phyloP scores from a whole-genome alignment of 176 grass and related monocot species.

The Triticum aestivum region DNA sequence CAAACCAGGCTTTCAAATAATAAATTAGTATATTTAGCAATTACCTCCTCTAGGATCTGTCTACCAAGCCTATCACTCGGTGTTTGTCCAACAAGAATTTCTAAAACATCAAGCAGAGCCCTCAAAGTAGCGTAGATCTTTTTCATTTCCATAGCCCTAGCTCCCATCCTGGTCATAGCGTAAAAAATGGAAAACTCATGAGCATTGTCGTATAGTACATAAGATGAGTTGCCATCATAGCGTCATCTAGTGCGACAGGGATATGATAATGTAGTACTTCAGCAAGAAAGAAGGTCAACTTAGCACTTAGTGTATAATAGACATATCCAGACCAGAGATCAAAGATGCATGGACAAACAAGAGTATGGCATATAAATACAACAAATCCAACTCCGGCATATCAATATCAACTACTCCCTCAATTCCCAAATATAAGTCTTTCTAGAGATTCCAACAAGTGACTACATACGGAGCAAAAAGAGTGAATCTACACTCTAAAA shows the following conservation, averaged over 20 bases:
- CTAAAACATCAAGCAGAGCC: conserved; percentile 85
- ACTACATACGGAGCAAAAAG: too few species aligned
- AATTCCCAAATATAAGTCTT: too few species aligned
- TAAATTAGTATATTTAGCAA: not conserved
- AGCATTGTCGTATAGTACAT: not conserved
- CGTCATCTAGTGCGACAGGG: not conserved
- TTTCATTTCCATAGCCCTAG: conserved; percentile 68
- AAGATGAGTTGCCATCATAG: not conserved
- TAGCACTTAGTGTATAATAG: not conserved
- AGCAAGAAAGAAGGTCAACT: not conserved
- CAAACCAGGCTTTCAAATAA: not conserved
- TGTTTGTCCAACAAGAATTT: conserved; percentile 61
- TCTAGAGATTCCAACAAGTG: too few species aligned
- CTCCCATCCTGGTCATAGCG: conserved; percentile 57
- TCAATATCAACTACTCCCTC: not conserved
- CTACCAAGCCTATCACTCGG: conserved; percentile 59
- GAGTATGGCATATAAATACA: too few species aligned
- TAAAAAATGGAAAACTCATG: conserved; percentile 20
- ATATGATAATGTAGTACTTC: conserved; percentile 1
- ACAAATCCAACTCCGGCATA: not conserved
- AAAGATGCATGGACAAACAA: too few species aligned
- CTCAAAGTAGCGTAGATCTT: conserved; percentile 85
- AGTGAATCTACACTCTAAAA: too few species aligned
- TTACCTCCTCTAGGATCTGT: conserved; percentile 90
- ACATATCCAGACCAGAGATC: too few species aligned